A percentile compares a stretch with the other conserved stretches of the same genome.
These are phyloP conservation scores for Camelina sativa DNA, from an alignment of 345 rosid genomes.

Conservation along the genomic window DNA sequence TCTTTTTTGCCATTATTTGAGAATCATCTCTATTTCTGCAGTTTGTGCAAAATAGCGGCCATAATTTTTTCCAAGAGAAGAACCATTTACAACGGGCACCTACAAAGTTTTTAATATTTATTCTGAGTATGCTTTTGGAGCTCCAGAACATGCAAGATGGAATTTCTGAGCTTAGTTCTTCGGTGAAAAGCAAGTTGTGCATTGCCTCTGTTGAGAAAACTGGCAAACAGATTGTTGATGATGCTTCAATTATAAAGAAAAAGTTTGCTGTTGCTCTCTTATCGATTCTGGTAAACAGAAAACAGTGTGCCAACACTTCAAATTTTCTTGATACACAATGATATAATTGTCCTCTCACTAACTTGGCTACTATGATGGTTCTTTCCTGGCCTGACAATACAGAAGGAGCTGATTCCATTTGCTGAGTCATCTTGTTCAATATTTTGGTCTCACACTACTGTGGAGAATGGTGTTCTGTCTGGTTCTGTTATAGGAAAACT, in stretches of 20 bases:
- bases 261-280: slow-evolving; percentile 55
- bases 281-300: slow-evolving; percentile 60
- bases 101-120: slow-evolving; percentile 67
- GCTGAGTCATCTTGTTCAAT: slow-evolving; percentile 65
- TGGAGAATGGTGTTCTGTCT: slow-evolving; percentile 60
- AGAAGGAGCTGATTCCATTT: slow-evolving; percentile 74
- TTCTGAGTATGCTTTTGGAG: slow-evolving; percentile 65
- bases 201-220: slow-evolving; percentile 42
- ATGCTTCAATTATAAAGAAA: slow-evolving; percentile 46
- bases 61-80: slow-evolving; percentile 53
- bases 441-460: slow-evolving; percentile 57
- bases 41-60: slow-evolving; percentile 61
- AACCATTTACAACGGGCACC: slow-evolving; percentile 51
- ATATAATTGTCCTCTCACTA: slow-evolving; percentile 5
- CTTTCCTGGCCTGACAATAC: slow-evolving; percentile 41
- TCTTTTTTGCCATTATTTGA: slow-evolving; percentile 22
- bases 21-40: slow-evolving; percentile 43
- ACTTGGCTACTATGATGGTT: slow-evolving; percentile 20
- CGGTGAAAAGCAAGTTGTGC: slow-evolving; percentile 37
- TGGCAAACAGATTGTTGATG: slow-evolving; percentile 42
- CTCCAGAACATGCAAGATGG: slow-evolving; percentile 60
- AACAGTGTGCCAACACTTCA: slow-evolving; percentile 23
- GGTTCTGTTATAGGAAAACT: slow-evolving; percentile 81
- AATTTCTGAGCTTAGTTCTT: slow-evolving; percentile 45
- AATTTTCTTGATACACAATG: slow-evolving; percentile 11